These are phyloP conservation scores for Coemansia sp. DNA, from an alignment of 192 early-diverging fungal species.

Conservation along the genomic window DNA sequence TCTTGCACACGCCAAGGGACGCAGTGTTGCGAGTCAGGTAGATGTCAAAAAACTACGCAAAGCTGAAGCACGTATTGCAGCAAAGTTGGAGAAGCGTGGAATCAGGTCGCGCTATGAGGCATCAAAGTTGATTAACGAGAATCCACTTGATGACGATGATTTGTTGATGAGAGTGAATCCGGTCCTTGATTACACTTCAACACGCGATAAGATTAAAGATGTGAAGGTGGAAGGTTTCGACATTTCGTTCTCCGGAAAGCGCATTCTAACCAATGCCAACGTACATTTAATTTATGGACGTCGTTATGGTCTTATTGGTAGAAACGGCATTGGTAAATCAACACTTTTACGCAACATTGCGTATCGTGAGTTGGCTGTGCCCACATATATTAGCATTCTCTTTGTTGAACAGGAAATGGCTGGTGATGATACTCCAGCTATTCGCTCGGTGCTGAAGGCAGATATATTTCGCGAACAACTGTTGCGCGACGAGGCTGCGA, in stretches of 20 bases:
- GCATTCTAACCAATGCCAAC: conserved; percentile 85
- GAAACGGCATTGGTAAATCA: conserved; percentile 87
- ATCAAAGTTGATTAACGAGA: conserved; percentile 66
- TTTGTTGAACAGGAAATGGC: conserved; percentile 98
- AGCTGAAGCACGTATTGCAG: conserved; percentile 87
- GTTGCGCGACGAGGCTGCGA: conserved; percentile 74
- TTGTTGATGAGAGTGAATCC: conserved; percentile 87
- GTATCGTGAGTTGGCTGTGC: conserved; percentile 81
- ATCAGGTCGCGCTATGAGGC: conserved; percentile 71
- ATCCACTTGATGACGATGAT: conserved; percentile 65
- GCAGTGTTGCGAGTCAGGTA: conserved; percentile 69
- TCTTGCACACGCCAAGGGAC: conserved; percentile 66
- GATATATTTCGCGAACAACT: conserved; percentile 91
- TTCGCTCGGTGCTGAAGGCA: conserved; percentile 87
- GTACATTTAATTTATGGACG: conserved; percentile 83
- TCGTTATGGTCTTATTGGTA: conserved; percentile 93
- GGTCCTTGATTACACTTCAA: conserved; percentile 76
- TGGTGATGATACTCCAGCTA: conserved; percentile 83
- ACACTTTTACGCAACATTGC: conserved; percentile 76
- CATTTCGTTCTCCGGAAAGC: conserved; percentile 89
- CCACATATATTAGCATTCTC: conserved; percentile 88
- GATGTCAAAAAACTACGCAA: conserved; percentile 82
- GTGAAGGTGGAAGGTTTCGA: conserved; percentile 97
- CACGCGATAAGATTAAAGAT: conserved; percentile 87
- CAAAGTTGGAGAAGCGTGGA: conserved; percentile 84